These are phyloP conservation scores for Cladophialophora exuberans DNA, from an alignment of 2,329 filamentous ascomycete species.

Conservation along the genomic window DNA sequence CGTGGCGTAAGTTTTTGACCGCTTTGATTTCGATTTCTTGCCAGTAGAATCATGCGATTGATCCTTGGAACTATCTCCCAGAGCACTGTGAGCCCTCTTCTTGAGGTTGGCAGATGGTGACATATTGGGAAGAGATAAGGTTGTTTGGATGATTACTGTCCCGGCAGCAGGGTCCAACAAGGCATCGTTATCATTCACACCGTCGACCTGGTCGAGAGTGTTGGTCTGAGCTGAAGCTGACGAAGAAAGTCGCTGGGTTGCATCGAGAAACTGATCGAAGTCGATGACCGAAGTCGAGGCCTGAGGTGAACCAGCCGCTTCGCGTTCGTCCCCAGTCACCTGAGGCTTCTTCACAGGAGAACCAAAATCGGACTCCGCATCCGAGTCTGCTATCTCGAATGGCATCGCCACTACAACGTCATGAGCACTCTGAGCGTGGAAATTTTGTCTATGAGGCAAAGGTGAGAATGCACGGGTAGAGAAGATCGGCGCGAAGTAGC, in stretches of 20 bases:
- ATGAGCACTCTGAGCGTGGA: not conserved
- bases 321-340: not conserved
- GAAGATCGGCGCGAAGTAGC: too few species aligned
- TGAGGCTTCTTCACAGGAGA: conserved; percentile 12
- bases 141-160: not conserved
- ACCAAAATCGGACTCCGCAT: conserved; percentile 30
- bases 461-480: too few species aligned
- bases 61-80: conserved; percentile 2
- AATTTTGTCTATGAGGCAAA: conserved; percentile 7
- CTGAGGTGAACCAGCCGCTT: not conserved
- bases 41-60: not conserved
- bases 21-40: conserved; percentile 15
- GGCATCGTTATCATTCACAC: not conserved
- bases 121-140: not conserved
- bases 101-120: conserved; percentile 3
- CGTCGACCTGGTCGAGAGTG: not conserved
- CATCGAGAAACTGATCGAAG: conserved; percentile 29
- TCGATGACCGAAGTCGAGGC: conserved; percentile 22
- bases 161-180: not conserved
- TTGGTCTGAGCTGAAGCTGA: conserved; percentile 7
- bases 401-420: conserved; percentile 19
- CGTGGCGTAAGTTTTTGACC: conserved; percentile 25
- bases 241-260: conserved; percentile 28
- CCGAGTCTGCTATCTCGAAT: conserved; percentile 33
- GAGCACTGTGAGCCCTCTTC: conserved; percentile 25